Conservation (phyloP, 768 basidiomycete genomes). For the Naematelia encephala region DNA sequence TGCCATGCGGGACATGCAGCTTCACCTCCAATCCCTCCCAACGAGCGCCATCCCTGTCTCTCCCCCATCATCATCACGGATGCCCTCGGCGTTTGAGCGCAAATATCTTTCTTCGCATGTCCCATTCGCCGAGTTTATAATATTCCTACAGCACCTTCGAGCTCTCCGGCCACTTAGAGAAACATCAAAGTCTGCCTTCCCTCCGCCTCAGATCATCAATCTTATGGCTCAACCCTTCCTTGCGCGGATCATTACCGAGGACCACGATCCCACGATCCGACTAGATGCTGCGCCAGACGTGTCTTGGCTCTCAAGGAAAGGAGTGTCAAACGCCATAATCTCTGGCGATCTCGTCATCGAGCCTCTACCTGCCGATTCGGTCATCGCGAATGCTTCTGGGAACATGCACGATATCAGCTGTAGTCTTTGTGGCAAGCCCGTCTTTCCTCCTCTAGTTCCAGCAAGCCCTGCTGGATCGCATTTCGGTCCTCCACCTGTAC, state of each 20-base stretch:
- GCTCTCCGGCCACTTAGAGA: slow-evolving; percentile 63
- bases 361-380: slow-evolving; percentile 64
- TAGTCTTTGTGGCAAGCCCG: slow-evolving; percentile 68
- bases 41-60: slow-evolving; percentile 11
- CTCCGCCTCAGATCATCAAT: slow-evolving; percentile 63
- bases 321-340: slow-evolving; percentile 78
- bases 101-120: slow-evolving; percentile 59
- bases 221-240: slow-evolving; percentile 77
- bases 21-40: slow-evolving; percentile 71
- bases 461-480: slow-evolving; percentile 27
- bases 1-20: slow-evolving; percentile 76
- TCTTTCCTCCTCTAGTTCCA: slow-evolving; percentile 50
- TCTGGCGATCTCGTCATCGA: slow-evolving; percentile 83
- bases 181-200: slow-evolving; percentile 46
- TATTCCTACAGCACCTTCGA: slow-evolving; percentile 74
- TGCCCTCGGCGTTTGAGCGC: not conserved
- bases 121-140: slow-evolving; percentile 75
- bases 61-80: not conserved
- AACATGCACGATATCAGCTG: slow-evolving; percentile 61
- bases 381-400: slow-evolving; percentile 60
- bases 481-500: slow-evolving; percentile 56
- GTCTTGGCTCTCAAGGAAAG: slow-evolving; percentile 87
- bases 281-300: slow-evolving; percentile 91
- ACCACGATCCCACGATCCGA: slow-evolving; percentile 89
- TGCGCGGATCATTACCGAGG: slow-evolving; percentile 69